A percentile compares a stretch with the other conserved stretches of the same genome.
Conservation (phyloP, 192 early-diverging fungal species). For the Entophlyctis luteolus region DNA sequence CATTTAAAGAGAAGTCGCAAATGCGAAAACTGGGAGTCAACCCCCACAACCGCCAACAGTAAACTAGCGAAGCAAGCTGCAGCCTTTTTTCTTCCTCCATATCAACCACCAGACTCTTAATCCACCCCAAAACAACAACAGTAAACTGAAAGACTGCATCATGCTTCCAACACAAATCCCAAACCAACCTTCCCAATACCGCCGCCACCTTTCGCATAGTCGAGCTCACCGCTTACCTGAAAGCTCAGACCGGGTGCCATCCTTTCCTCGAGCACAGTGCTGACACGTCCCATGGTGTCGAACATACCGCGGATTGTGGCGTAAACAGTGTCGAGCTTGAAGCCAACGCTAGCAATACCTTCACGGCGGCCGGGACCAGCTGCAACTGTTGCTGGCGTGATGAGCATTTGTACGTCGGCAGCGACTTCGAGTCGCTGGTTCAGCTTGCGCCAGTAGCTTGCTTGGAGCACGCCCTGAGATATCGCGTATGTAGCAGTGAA, state of each 20-base stretch:
- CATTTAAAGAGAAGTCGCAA: too few relatives aligned
- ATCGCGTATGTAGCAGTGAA: constrained; percentile 49
- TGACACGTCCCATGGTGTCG: constrained; percentile 84
- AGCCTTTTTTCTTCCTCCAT: too few relatives aligned
- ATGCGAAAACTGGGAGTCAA: too few relatives aligned
- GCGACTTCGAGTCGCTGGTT: constrained; percentile 92
- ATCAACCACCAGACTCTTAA: too few relatives aligned
- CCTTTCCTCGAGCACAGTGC: constrained; percentile 89
- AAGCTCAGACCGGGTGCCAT: constrained; percentile 91
- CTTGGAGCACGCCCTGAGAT: constrained; percentile 58
- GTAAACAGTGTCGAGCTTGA: constrained; percentile 92
- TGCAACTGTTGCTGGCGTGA: constrained; percentile 39
- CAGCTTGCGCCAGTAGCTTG: constrained; percentile 84
- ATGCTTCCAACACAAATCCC: constrained; percentile 83
- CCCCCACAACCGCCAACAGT: too few relatives aligned
- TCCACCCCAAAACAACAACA: too few relatives aligned
- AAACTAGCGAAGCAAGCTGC: too few relatives aligned
- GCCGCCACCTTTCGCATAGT: constrained; percentile 79
- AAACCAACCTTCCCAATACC: constrained; percentile 61
- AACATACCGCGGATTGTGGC: constrained; percentile 89
- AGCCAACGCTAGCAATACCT: constrained; percentile 89
- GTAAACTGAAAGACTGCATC: too few relatives aligned
- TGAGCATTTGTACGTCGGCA: constrained; percentile 81
- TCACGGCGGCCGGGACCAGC: constrained; percentile 69
- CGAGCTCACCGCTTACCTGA: constrained; percentile 83